Evolutionary conservation across 2,329 filamentous ascomycete genomes (phyloP), one percentile per base, ranked within the genome.

Genomic region (Apiospora marii): DNA sequence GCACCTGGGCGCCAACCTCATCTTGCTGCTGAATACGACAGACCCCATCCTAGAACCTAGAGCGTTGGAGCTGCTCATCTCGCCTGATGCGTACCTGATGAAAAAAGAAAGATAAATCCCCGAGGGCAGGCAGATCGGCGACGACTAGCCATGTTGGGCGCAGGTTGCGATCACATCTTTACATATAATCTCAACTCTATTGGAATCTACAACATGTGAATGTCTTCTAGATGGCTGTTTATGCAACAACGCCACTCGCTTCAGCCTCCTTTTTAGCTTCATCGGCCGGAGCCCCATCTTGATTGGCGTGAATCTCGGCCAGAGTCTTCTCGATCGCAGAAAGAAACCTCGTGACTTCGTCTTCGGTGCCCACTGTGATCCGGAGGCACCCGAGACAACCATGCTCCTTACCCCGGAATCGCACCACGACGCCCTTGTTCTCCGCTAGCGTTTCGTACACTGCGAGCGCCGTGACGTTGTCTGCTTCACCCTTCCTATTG

Each of bases 371-470:
- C 16, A 99, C 91, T 0, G 96, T 99, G 76, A 98, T 94, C 71
- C 96, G 90, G 81, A 99, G 83, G 79, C 96, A 98, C 0, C 96
- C 96, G 58, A 92, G 82, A 81, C 96, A 99, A 5, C 95, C 96
- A 76, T 93, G 87, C 85, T 99, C 96, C 84, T 95, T 97, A 68
- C 96, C 96, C 77, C 96, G 88, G 83, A 98, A 99, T 71, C 96
- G 88, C 4, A 98, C 96, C 8, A 99, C 95, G 0, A 99, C 96
- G 0, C 96, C 95, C 80, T 91, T 92, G 53, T 91, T 89, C 86
- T 97, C 94, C 0, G 96, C 96, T 78, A 99, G 87, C 43, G 86
- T 87, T 84, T 97, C 91, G 82, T 99, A 99, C 10, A 96, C 92
- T 14, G 90, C 90, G 78, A 95, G 82, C 22, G 96, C 96, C 1